Conservation (phyloP, 2,329 filamentous ascomycete species). For the Raffaelea ambrosiae region DNA sequence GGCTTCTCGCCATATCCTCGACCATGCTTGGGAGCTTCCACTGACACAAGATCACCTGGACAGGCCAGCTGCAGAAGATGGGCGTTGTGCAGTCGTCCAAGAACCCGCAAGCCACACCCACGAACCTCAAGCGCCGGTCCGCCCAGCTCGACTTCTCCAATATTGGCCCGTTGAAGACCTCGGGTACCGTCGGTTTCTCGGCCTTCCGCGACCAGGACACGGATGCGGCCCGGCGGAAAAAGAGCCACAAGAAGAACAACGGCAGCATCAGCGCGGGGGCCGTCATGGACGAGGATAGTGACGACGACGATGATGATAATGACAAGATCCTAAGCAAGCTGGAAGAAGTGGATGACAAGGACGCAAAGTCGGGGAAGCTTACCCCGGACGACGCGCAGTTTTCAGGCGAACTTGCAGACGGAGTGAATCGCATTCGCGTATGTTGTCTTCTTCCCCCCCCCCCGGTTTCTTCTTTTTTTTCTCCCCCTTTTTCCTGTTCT, state of each 20-base stretch:
- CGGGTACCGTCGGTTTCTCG: slow-evolving; percentile 84
- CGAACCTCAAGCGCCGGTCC: slow-evolving; percentile 67
- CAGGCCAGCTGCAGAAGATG: slow-evolving; percentile 95
- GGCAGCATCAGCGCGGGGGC: slow-evolving; percentile 39
- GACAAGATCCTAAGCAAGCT: slow-evolving; percentile 49
- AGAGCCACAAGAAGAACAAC: slow-evolving; percentile 43
- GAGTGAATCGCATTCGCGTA: slow-evolving; percentile 75
- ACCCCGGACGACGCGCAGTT: slow-evolving; percentile 62
- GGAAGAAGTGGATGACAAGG: slow-evolving; percentile 54
- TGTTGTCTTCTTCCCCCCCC: slow-evolving; percentile 17
- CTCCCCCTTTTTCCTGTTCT: too few species aligned
- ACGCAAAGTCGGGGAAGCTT: slow-evolving; percentile 40
- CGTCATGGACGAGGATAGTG: slow-evolving; percentile 63
- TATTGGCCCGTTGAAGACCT: slow-evolving; percentile 73
- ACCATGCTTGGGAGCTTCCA: too few species aligned
- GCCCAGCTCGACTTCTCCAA: slow-evolving; percentile 77
- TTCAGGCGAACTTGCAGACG: slow-evolving; percentile 68
- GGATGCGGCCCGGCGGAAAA: slow-evolving; percentile 47
- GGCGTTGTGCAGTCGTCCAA: slow-evolving; percentile 70
- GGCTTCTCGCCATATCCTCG: slow-evolving; percentile 9
- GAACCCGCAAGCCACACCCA: slow-evolving; percentile 50
- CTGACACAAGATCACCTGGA: slow-evolving; percentile 6
- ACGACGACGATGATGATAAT: slow-evolving; percentile 58
- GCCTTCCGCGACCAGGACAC: slow-evolving; percentile 68
- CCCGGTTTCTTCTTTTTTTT: background rate